Percentiles rank a stretch among this genome's conserved stretches.
Conservation (phyloP, 2,329 filamentous ascomycete genomes). For the Pseudogymnoascus sp. region DNA sequence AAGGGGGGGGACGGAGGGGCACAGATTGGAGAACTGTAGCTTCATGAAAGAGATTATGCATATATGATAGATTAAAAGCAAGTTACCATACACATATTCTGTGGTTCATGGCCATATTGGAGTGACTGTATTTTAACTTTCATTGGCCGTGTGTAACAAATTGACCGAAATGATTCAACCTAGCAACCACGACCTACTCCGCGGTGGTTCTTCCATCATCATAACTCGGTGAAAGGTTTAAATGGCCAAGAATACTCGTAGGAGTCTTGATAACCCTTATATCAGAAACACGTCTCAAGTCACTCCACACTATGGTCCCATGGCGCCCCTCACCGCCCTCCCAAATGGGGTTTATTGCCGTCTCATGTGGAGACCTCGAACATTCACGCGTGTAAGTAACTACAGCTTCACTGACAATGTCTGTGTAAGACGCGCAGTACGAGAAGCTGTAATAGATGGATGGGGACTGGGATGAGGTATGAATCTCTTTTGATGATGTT, state of each 20-base stretch:
- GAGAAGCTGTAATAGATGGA: slow-evolving; percentile 38
- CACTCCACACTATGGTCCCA: not conserved
- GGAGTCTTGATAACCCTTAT: not conserved
- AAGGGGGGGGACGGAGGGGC: not conserved
- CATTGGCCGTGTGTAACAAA: not conserved
- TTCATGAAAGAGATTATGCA: slow-evolving; percentile 3
- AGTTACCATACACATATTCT: not conserved
- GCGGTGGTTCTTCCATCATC: not conserved
- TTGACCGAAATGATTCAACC: not conserved
- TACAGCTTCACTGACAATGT: slow-evolving; percentile 6
- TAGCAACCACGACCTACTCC: not conserved
- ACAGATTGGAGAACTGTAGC: slow-evolving; percentile 5
- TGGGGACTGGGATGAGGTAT: slow-evolving; percentile 60
- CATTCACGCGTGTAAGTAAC: slow-evolving; percentile 7
- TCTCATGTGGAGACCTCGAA: slow-evolving; percentile 3
- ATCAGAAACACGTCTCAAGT: not conserved
- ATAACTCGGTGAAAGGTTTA: not conserved
- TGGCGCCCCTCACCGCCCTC: not conserved
- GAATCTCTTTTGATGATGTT: slow-evolving; percentile 22
- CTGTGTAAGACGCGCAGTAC: slow-evolving; percentile 8
- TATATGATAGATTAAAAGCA: slow-evolving; percentile 8
- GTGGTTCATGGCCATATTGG: not conserved
- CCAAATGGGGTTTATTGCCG: not conserved
- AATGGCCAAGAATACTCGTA: not conserved
- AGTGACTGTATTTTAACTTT: not conserved